Evolutionary conservation across 768 basidiomycete genomes (phyloP).

Genomic region (Rhizopogon vulgaris): DNA sequence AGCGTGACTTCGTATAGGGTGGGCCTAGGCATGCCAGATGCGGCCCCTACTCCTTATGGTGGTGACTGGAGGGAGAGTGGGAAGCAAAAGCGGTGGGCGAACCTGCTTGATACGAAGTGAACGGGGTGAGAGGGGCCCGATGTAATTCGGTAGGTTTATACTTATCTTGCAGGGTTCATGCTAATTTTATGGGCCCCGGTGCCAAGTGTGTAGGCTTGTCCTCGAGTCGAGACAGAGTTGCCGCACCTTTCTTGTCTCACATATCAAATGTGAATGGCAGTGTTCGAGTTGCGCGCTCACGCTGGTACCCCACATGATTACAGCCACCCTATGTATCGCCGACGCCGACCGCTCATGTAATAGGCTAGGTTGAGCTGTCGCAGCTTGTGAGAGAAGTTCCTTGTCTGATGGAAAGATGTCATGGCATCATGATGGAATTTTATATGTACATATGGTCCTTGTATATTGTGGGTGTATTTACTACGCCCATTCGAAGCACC

Average conservation of each 20-base stretch:
- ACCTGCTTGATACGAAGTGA: not conserved
- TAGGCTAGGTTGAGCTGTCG: not conserved
- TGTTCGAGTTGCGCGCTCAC: not conserved
- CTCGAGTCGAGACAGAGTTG: not conserved
- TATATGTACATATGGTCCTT: not conserved
- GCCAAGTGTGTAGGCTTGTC: not conserved
- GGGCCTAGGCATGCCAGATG: constrained; percentile 46
- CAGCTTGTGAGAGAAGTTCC: not conserved
- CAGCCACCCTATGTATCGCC: not conserved
- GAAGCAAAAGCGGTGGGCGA: constrained; percentile 35
- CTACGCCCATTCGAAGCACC: no score
- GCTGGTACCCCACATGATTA: not conserved
- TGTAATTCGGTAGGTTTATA: not conserved
- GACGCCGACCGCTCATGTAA: not conserved
- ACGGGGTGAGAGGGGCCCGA: not conserved
- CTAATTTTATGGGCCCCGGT: not conserved
- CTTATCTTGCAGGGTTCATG: not conserved
- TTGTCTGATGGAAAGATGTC: constrained; percentile 4
- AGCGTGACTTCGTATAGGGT: constrained; percentile 37
- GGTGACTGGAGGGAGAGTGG: constrained; percentile 35
- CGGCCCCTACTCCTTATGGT: constrained; percentile 10
- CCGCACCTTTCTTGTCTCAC: no score
- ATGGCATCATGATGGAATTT: not conserved
- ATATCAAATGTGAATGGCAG: not conserved
- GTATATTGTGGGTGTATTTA: not conserved